Evolutionary conservation across 2,329 filamentous ascomycete species (phyloP).

Genomic region (Aspergillus alliaceus): DNA sequence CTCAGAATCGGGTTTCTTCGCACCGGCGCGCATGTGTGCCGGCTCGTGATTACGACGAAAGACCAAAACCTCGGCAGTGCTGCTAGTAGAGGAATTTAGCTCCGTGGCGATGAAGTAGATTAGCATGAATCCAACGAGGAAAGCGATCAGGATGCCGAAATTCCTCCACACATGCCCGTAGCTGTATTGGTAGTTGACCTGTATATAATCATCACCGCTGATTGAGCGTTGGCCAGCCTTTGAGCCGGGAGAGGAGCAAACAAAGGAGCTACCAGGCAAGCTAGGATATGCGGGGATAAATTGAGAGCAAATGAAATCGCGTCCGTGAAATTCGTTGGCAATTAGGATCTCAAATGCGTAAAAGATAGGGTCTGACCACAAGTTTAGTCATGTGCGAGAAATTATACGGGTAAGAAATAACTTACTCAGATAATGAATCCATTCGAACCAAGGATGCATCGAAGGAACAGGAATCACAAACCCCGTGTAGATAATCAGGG

Average conservation of each 20-base stretch:
- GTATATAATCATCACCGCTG: constrained; percentile 59
- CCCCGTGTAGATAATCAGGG: constrained; percentile 50
- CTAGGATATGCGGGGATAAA: constrained; percentile 49
- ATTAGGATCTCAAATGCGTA: constrained; percentile 81
- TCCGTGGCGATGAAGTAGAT: constrained; percentile 56
- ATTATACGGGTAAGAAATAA: background rate
- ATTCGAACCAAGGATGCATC: constrained; percentile 77
- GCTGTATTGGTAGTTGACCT: constrained; percentile 56
- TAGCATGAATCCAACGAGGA: constrained; percentile 60
- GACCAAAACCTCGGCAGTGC: constrained; percentile 73
- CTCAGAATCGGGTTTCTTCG: constrained; percentile 4
- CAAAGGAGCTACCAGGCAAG: constrained; percentile 39
- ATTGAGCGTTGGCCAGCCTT: constrained; percentile 55
- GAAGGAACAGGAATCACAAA: constrained; percentile 48
- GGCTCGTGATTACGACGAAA: constrained; percentile 60
- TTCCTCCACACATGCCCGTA: constrained; percentile 65
- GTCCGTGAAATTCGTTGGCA: constrained; percentile 75
- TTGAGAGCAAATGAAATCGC: constrained; percentile 55
- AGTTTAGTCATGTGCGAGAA: background rate
- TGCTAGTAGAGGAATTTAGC: constrained; percentile 61
- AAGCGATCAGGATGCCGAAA: constrained; percentile 66
- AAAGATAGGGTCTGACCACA: constrained; percentile 61
- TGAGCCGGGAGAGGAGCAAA: constrained; percentile 61
- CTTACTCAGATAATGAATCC: constrained; percentile 70
- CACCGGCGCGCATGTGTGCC: constrained; percentile 5